Evolutionary conservation across 768 basidiomycete genomes (phyloP), one percentile per base, ranked within the genome.

Genomic region (Termitomyces eurrhizus): DNA sequence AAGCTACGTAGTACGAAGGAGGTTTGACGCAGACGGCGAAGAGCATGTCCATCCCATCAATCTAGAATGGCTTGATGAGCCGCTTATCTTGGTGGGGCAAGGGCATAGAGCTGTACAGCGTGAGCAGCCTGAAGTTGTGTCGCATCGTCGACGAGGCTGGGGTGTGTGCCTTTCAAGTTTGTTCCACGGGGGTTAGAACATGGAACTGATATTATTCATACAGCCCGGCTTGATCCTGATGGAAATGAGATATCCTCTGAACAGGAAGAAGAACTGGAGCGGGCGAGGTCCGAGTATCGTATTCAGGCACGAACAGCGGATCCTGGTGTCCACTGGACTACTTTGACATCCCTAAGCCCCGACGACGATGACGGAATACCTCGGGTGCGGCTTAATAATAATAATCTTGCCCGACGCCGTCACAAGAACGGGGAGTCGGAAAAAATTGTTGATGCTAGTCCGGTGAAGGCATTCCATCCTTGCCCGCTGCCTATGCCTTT

Each of bases 191-290:
- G 18, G 29, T 29, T 29, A 29, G 26, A 35, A 56, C 36, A 26
- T 37, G 7, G 3, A 46, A 46, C 29, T 66, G 29, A 57, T 41
- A 53, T 63, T 37, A 60, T 49, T 48, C 37, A 8, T 57, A 35
- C 44, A 81, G 81, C 79, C 39, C 78, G 80, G 41, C 76, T 83
- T 51, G 80, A 83, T 69, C 65, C 78, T 2, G 84, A 88, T 66
- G 87, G 88, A 0, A 82, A 88, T 61, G 85, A 87, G 67, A 80
- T 88, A 58, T 75, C 84, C 2, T 78, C 80, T 0, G 84, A 84
- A 21, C 85, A 85, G 65, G 86, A 88, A 61, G 81, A 83, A 62
- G 81, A 83, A 55, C 74, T 86, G 18, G 85, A 87, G 60, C 80
- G 83, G 35, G 71, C 76, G 33, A 79, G 83, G 39, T 73, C 83